Conservation (phyloP, 2,329 filamentous ascomycete species). For the Phialophora tarda region DNA sequence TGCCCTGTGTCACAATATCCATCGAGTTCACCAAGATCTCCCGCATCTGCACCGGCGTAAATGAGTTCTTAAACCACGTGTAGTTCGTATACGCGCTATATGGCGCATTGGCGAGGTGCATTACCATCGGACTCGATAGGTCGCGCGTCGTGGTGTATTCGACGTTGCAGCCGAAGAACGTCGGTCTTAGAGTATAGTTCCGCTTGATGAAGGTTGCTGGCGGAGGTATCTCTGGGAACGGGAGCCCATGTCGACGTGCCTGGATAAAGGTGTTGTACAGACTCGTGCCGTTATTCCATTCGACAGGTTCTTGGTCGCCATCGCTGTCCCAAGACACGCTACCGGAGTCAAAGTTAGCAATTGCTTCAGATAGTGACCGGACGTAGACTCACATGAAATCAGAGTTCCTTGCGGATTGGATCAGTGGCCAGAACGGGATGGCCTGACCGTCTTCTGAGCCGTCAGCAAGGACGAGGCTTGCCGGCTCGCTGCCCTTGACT, state of each 20-base stretch:
- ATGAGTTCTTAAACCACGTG: slow-evolving; percentile 17
- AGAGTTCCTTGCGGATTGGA: slow-evolving; percentile 21
- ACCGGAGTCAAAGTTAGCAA: neutral
- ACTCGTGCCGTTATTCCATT: slow-evolving; percentile 30
- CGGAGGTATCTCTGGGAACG: slow-evolving; percentile 26
- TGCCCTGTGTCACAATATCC: slow-evolving; percentile 38
- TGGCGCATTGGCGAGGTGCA: slow-evolving; percentile 39
- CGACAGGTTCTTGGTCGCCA: slow-evolving; percentile 14
- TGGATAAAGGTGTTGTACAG: slow-evolving; percentile 26
- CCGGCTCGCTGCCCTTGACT: slow-evolving; percentile 3
- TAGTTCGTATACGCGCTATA: slow-evolving; percentile 36
- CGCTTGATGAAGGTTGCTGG: slow-evolving; percentile 35
- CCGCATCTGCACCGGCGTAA: slow-evolving; percentile 14
- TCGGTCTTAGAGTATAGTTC: slow-evolving; percentile 36
- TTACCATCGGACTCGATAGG: slow-evolving; percentile 33
- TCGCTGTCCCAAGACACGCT: slow-evolving; percentile 26
- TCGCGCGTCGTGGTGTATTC: slow-evolving; percentile 24
- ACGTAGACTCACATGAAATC: slow-evolving; percentile 27
- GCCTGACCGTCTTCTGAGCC: slow-evolving; percentile 44
- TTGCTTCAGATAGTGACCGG: neutral
- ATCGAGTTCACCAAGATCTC: slow-evolving; percentile 33
- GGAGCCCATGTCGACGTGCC: slow-evolving; percentile 19
- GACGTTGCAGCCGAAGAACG: slow-evolving; percentile 40
- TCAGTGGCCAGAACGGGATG: slow-evolving; percentile 30
- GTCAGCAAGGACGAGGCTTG: slow-evolving; percentile 41